Percentiles rank a stretch among this genome's conserved stretches.
Evolutionary conservation across 371 early-diverging fungal species (phyloP).

Genomic region (Blakeslea trispora): DNA sequence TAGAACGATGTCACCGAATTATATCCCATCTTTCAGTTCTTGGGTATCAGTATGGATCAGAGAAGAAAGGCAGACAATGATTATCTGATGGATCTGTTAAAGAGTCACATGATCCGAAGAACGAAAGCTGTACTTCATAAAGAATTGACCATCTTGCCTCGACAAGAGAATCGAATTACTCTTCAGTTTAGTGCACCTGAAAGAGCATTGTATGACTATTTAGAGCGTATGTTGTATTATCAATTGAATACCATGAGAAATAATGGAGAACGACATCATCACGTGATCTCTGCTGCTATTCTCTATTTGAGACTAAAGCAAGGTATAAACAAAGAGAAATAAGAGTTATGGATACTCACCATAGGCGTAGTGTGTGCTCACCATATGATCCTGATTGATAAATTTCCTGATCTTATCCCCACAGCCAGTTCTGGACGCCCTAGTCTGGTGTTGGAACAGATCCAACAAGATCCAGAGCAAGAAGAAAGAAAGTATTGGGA

Average conservation of each 20-base stretch:
- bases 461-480: slow-evolving; percentile 10
- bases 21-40: slow-evolving; percentile 40
- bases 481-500: slow-evolving; percentile 19
- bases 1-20: slow-evolving; percentile 43
- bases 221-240: slow-evolving; percentile 38
- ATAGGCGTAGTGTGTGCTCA: slow-evolving; percentile 46
- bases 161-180: slow-evolving; percentile 33
- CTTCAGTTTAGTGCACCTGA: slow-evolving; percentile 40
- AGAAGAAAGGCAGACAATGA: slow-evolving; percentile 26
- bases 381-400: slow-evolving; percentile 34
- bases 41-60: slow-evolving; percentile 25
- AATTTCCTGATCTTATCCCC: slow-evolving; percentile 44
- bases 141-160: slow-evolving; percentile 34
- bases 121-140: slow-evolving; percentile 26
- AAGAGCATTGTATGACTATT: slow-evolving; percentile 45
- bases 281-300: slow-evolving; percentile 21
- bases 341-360: too few relatives aligned
- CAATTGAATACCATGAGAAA: slow-evolving; percentile 18
- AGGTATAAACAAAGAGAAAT: too few relatives aligned
- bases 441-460: slow-evolving; percentile 6
- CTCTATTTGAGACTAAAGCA: slow-evolving; percentile 46
- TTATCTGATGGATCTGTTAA: slow-evolving; percentile 32
- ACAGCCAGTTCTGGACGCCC: slow-evolving; percentile 12
- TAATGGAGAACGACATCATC: slow-evolving; percentile 16
- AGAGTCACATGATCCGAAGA: slow-evolving; percentile 43